Base-by-base conservation (phyloP, 805 yeast genomes). In the Pichia gijzeniarum region DNA sequence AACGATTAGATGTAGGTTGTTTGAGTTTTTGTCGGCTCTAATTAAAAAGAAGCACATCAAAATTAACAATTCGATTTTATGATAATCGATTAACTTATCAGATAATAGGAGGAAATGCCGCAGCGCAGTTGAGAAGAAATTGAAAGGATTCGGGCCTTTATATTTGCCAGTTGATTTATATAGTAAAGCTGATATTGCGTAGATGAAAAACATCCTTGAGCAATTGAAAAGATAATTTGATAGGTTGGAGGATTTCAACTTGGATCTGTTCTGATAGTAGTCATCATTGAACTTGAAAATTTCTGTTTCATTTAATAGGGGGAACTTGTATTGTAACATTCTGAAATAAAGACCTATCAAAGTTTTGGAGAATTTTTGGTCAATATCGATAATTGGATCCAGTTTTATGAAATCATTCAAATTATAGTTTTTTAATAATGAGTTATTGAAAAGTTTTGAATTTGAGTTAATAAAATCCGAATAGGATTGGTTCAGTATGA, bases 1-100 rank as follows among this genome's bases (percentile, higher is more conserved):
- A 30, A 79, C 70, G 38, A 79, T 73, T 18, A 72, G 73, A 54
- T 74, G 77, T 13, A 78, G 64, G 10, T 74, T 74, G 25, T 71
- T 67, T 5, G 83, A 70, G 54, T 80, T 85, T 41, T 74, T 67
- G 53, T 80, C 85, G 2, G 83, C 77, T 56, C 85, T 66, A 43
- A 79, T 74, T 43, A 80, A 62, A 48, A 79, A 78, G 18, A 77
- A 67, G 7, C 79, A 75, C 12, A 79, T 62, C 40, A 80, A 54
- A 1, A 79, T 65, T 35, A 77, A 59, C 4, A 79, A 66, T 58
- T 79, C 82, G 32, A 80, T 66, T 52, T 73, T 72, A 54, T 75
- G 71, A 38, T 72, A 59, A 9, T 50, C 53, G 20, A 67, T 66
- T 16, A 68, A 58, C 38, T 73, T 59, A 25, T 66, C 60, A 16